These are phyloP conservation scores for Apiotrichum montevideense DNA, from an alignment of 1,284 basidiomycete species.

Conservation along the genomic window DNA sequence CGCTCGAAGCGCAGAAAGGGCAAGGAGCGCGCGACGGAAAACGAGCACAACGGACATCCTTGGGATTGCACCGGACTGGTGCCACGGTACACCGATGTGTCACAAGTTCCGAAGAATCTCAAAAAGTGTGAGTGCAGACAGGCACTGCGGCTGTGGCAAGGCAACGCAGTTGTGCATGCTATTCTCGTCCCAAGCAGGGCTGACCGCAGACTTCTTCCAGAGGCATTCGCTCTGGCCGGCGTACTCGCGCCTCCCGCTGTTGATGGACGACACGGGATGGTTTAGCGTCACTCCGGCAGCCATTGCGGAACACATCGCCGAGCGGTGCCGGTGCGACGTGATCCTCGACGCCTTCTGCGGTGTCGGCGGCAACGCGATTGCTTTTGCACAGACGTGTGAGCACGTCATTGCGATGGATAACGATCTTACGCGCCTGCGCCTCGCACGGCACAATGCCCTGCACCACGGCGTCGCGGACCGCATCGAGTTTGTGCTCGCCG, in stretches of 20 bases:
- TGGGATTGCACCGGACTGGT: constrained; percentile 65
- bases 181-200: background rate
- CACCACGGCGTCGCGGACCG: constrained; percentile 90
- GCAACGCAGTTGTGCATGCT: background rate
- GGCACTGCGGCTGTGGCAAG: background rate
- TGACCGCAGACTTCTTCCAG: constrained; percentile 69
- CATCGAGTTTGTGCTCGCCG: constrained; percentile 87
- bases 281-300: constrained; percentile 92
- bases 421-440: constrained; percentile 69
- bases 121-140: constrained; percentile 63
- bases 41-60: constrained; percentile 25
- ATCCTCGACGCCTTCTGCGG: constrained; percentile 84
- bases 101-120: constrained; percentile 66
- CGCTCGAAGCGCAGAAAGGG: constrained; percentile 5
- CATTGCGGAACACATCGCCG: constrained; percentile 85
- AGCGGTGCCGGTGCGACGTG: constrained; percentile 73
- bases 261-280: constrained; percentile 70
- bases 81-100: constrained; percentile 57
- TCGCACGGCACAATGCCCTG: constrained; percentile 84
- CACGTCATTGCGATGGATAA: constrained; percentile 88
- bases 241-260: constrained; percentile 57
- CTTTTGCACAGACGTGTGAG: constrained; percentile 91
- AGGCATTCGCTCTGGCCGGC: constrained; percentile 71
- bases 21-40: constrained; percentile 10
- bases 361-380: constrained; percentile 95